Evolutionary conservation across 345 rosid species (phyloP).

Genomic region (Citrus maxima): DNA sequence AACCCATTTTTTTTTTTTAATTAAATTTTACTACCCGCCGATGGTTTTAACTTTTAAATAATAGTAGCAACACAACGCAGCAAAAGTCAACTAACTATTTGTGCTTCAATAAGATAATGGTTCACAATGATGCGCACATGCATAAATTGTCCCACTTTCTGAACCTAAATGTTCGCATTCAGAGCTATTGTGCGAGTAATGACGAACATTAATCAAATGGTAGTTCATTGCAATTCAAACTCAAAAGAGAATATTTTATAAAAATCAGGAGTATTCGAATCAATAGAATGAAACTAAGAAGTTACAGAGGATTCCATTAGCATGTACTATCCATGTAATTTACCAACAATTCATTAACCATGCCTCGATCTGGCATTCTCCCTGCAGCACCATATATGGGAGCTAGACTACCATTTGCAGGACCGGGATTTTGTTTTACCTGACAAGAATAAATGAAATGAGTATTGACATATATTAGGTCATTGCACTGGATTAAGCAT

Average conservation of each 20-base stretch:
- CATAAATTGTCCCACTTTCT: background rate
- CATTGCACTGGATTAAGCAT: background rate
- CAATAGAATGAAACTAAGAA: slow-evolving; percentile 3
- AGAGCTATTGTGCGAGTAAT: background rate
- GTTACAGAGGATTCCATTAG: slow-evolving; percentile 19
- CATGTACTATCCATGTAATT: slow-evolving; percentile 83
- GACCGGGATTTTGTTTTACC: slow-evolving; percentile 88
- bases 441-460: slow-evolving; percentile 14
- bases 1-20: too few relatives aligned
- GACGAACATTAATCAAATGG: background rate
- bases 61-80: too few relatives aligned
- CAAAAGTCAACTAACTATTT: too few relatives aligned
- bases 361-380: slow-evolving; percentile 77
- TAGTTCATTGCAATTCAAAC: background rate
- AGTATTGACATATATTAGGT: background rate
- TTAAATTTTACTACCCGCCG: too few relatives aligned
- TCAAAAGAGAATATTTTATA: background rate
- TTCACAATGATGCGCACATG: too few relatives aligned
- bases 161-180: background rate
- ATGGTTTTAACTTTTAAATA: too few relatives aligned
- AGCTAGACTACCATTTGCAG: slow-evolving; percentile 77
- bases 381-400: slow-evolving; percentile 96
- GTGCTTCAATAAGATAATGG: too few relatives aligned
- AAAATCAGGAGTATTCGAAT: background rate
- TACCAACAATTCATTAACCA: slow-evolving; percentile 78